Percentiles rank a stretch among this genome's conserved stretches.
Evolutionary conservation across 805 yeast species (phyloP).

Genomic region (Candida takata): DNA sequence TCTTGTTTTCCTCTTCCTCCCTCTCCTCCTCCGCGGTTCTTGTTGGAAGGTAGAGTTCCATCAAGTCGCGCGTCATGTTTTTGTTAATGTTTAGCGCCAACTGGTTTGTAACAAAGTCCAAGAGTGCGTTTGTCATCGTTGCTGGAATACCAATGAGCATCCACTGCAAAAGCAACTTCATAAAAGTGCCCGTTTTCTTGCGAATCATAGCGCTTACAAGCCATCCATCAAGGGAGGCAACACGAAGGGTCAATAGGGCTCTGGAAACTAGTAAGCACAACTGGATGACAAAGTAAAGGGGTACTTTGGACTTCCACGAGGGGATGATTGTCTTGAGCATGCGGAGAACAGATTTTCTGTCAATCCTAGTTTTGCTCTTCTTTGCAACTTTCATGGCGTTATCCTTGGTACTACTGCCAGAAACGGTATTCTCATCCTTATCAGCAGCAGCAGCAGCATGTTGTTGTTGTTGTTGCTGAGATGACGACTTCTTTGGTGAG

Average conservation of each 20-base stretch:
- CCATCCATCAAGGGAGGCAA: slow-evolving; percentile 81
- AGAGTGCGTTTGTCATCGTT: slow-evolving; percentile 64
- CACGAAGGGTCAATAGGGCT: slow-evolving; percentile 69
- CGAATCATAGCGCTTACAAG: slow-evolving; percentile 76
- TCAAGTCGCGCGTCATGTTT: slow-evolving; percentile 55
- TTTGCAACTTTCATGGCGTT: background rate
- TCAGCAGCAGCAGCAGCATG: no score
- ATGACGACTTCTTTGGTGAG: slow-evolving; percentile 8
- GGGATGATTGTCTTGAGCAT: slow-evolving; percentile 18
- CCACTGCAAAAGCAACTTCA: slow-evolving; percentile 65
- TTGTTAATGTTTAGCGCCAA: slow-evolving; percentile 54
- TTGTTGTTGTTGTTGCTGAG: no score
- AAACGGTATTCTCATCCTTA: slow-evolving; percentile 1
- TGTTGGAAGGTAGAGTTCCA: slow-evolving; percentile 68
- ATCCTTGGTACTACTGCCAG: background rate
- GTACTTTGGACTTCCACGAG: slow-evolving; percentile 19
- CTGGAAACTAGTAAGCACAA: slow-evolving; percentile 50
- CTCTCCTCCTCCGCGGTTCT: slow-evolving; percentile 12
- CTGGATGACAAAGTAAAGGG: slow-evolving; percentile 18
- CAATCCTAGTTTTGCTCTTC: slow-evolving; percentile 3
- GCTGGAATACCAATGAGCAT: slow-evolving; percentile 84
- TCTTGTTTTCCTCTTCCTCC: slow-evolving; percentile 25
- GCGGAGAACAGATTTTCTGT: slow-evolving; percentile 10
- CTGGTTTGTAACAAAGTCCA: slow-evolving; percentile 52
- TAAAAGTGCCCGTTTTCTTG: slow-evolving; percentile 57